Conservation (phyloP, 306 rosid genomes). For the Malus sieversii region DNA sequence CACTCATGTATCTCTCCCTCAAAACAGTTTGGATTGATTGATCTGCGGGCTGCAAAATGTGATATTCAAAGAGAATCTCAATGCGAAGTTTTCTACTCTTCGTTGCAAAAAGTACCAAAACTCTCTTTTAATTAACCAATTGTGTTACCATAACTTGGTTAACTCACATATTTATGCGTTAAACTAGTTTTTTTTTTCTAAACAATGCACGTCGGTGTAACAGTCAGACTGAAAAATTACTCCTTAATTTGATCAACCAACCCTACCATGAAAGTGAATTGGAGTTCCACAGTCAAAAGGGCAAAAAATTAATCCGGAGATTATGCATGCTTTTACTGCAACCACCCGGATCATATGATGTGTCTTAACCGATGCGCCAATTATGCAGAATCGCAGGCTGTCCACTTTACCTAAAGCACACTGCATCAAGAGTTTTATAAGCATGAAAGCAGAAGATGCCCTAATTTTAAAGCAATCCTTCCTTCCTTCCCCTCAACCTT, state of each 20-base stretch:
- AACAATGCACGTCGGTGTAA: too few species aligned
- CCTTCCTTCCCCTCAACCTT: slow-evolving; percentile 17
- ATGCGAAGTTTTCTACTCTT: too few species aligned
- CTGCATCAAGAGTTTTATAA: slow-evolving; percentile 16
- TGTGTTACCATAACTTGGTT: background rate
- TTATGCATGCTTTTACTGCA: slow-evolving; percentile 22
- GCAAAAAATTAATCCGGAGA: slow-evolving; percentile 21
- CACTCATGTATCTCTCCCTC: too few species aligned
- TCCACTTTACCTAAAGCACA: slow-evolving; percentile 33
- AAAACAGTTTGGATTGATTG: too few species aligned
- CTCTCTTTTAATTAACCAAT: too few species aligned
- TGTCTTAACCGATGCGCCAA: slow-evolving; percentile 28
- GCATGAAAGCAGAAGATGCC: slow-evolving; percentile 25
- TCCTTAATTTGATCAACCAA: background rate
- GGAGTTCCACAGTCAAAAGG: slow-evolving; percentile 19
- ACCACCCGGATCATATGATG: background rate
- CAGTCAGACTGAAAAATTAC: background rate
- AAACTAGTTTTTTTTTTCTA: too few species aligned
- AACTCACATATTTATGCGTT: too few species aligned
- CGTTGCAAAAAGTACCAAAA: too few species aligned
- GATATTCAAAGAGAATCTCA: too few species aligned
- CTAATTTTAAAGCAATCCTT: slow-evolving; percentile 32
- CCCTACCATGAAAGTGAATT: background rate
- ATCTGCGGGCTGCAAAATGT: too few species aligned
- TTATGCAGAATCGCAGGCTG: slow-evolving; percentile 41